A percentile compares a stretch with the other conserved stretches of the same genome.
phyloP scores from a whole-genome alignment of 2,329 filamentous ascomycete genomes.

The Paramyrothecium sp. region DNA sequence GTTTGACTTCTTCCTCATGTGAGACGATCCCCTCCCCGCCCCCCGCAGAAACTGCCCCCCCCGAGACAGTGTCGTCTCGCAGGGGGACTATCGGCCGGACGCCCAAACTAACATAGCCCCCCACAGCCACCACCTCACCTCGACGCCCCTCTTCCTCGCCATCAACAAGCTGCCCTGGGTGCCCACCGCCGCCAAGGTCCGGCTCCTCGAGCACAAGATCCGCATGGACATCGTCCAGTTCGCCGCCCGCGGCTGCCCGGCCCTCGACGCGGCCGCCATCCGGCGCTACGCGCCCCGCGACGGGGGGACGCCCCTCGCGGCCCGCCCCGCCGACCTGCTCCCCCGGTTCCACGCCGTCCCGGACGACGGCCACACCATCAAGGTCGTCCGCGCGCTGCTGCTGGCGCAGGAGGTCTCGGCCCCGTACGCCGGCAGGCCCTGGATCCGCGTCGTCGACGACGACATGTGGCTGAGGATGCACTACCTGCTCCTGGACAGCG shows the following conservation, averaged over 20 bases:
- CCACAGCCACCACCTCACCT: slow-evolving; percentile 72
- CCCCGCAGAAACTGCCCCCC: no score
- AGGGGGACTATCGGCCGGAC: no score
- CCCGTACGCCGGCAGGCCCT: slow-evolving; percentile 42
- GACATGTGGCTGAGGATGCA: slow-evolving; percentile 60
- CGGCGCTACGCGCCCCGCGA: slow-evolving; percentile 54
- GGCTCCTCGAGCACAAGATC: slow-evolving; percentile 80
- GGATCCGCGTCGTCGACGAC: slow-evolving; percentile 52
- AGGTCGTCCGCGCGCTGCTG: slow-evolving; percentile 69
- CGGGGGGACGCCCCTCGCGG: slow-evolving; percentile 34
- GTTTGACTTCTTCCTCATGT: slow-evolving; percentile 77
- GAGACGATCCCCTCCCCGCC: slow-evolving; percentile 16
- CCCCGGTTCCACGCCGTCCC: slow-evolving; percentile 43
- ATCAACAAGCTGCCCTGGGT: slow-evolving; percentile 64
- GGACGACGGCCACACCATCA: slow-evolving; percentile 82
- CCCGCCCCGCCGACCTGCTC: slow-evolving; percentile 48
- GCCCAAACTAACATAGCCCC: neutral
- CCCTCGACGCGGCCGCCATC: slow-evolving; percentile 59
- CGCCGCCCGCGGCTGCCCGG: slow-evolving; percentile 63
- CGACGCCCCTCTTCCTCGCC: slow-evolving; percentile 68
- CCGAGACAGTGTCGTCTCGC: no score
- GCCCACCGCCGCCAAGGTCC: slow-evolving; percentile 56
- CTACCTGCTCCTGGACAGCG: slow-evolving; percentile 61
- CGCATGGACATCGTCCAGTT: slow-evolving; percentile 74
- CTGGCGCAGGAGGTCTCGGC: slow-evolving; percentile 56